Percentiles rank a stretch among this genome's conserved stretches.
Conservation (phyloP, 495 filamentous ascomycete genomes). For the Penicillium lividum region DNA sequence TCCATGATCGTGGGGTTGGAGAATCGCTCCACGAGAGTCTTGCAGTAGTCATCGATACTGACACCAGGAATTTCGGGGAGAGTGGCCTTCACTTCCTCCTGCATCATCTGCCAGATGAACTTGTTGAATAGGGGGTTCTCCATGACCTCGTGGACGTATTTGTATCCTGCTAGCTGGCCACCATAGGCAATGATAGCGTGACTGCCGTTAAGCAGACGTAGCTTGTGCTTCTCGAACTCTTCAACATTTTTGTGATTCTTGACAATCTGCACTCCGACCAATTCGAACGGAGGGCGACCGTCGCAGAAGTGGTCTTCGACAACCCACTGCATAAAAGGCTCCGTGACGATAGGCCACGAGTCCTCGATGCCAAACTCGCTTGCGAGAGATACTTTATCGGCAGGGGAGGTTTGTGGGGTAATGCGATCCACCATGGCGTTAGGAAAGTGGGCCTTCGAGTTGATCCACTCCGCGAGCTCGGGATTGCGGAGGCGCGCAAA, state of each 20-base stretch:
- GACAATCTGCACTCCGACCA: slow-evolving; percentile 49
- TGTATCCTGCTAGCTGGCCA: slow-evolving; percentile 46
- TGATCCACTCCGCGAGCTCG: slow-evolving; percentile 46
- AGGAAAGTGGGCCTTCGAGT: slow-evolving; percentile 43
- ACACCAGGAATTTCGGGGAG: slow-evolving; percentile 47
- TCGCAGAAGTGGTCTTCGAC: slow-evolving; percentile 50
- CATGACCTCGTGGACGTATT: slow-evolving; percentile 52
- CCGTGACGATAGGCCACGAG: slow-evolving; percentile 49
- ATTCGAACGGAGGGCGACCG: slow-evolving; percentile 48
- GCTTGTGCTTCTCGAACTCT: slow-evolving; percentile 52
- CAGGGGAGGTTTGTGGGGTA: slow-evolving; percentile 44
- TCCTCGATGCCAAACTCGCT: slow-evolving; percentile 44
- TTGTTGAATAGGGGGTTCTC: slow-evolving; percentile 40
- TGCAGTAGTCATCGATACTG: slow-evolving; percentile 47
- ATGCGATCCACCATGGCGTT: slow-evolving; percentile 55
- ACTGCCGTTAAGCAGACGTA: slow-evolving; percentile 49
- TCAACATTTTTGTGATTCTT: slow-evolving; percentile 47
- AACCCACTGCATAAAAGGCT: slow-evolving; percentile 54
- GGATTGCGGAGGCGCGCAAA: slow-evolving; percentile 45
- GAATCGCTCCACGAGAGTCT: slow-evolving; percentile 50
- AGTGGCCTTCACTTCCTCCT: slow-evolving; percentile 49
- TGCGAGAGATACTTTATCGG: slow-evolving; percentile 41
- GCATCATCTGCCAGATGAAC: slow-evolving; percentile 50
- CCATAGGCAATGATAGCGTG: slow-evolving; percentile 49
- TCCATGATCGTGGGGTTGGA: slow-evolving; percentile 52